phyloP scores from a whole-genome alignment of 495 filamentous ascomycete genomes.

The Lindgomyces ingoldianus region DNA sequence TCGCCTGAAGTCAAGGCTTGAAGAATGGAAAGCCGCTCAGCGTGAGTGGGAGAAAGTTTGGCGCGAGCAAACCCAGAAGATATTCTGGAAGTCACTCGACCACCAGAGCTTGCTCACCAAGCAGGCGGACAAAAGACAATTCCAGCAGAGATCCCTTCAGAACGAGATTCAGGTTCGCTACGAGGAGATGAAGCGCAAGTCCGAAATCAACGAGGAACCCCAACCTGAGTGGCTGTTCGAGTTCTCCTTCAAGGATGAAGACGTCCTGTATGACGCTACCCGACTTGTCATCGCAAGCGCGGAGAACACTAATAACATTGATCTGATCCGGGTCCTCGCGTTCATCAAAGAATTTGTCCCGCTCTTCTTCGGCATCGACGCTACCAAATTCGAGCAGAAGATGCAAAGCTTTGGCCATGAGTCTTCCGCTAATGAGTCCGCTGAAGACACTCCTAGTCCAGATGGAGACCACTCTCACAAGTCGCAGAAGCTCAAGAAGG shows the following conservation, averaged over 20 bases:
- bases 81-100: slow-evolving; percentile 93
- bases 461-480: slow-evolving; percentile 57
- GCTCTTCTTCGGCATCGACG: slow-evolving; percentile 82
- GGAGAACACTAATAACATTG: slow-evolving; percentile 66
- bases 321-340: slow-evolving; percentile 71
- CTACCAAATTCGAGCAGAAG: slow-evolving; percentile 71
- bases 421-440: slow-evolving; percentile 64
- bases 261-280: slow-evolving; percentile 77
- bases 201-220: slow-evolving; percentile 59
- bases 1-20: slow-evolving; percentile 87
- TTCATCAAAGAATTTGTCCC: slow-evolving; percentile 90
- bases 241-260: slow-evolving; percentile 71
- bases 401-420: slow-evolving; percentile 68
- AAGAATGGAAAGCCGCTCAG: slow-evolving; percentile 94
- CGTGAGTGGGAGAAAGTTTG: slow-evolving; percentile 99
- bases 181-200: slow-evolving; percentile 74
- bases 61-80: slow-evolving; percentile 86
- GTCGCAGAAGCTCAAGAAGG: slow-evolving; percentile 65
- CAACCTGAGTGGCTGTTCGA: slow-evolving; percentile 70
- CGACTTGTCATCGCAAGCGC: slow-evolving; percentile 77
- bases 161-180: slow-evolving; percentile 83
- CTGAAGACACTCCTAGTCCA: slow-evolving; percentile 58
- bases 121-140: slow-evolving; percentile 81
- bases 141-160: slow-evolving; percentile 80
- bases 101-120: slow-evolving; percentile 90